These are phyloP conservation scores for Eimeria sp. DNA, from an alignment of 169 alveolate genomes.

Conservation along the genomic window DNA sequence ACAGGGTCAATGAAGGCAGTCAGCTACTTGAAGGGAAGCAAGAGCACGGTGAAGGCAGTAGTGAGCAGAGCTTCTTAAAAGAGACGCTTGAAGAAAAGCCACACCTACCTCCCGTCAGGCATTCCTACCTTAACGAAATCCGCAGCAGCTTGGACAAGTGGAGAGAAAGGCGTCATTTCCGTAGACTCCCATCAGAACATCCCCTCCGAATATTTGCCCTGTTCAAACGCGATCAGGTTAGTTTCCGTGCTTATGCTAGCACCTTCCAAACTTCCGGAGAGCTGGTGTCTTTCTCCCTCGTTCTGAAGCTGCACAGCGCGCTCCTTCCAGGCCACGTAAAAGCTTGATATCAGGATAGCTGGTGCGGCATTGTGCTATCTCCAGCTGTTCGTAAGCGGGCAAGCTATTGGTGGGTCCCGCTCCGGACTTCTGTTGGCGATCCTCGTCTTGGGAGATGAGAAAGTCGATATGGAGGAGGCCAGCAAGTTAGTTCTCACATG, in stretches of 20 bases:
- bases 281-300: too few relatives aligned
- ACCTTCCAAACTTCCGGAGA: neutral
- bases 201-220: conserved; percentile 73
- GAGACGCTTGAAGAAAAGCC: neutral
- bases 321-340: neutral
- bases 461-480: conserved; percentile 75
- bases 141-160: conserved; percentile 54
- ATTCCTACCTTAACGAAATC: neutral
- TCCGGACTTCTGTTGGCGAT: conserved; percentile 65
- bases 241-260: neutral
- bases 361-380: neutral
- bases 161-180: conserved; percentile 37
- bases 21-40: neutral
- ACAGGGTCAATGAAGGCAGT: neutral
- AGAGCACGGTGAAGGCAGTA: neutral
- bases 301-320: neutral
- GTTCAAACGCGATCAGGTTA: conserved; percentile 67
- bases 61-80: conserved; percentile 3
- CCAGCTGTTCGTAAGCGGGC: conserved; percentile 74
- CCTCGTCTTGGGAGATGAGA: conserved; percentile 78
- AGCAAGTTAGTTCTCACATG: conserved; percentile 62
- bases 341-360: neutral
- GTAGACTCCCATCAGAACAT: conserved; percentile 58
- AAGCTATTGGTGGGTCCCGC: conserved; percentile 13
- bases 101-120: conserved; percentile 3